Percentiles rank a stretch among this genome's conserved stretches.
Evolutionary conservation across 352 stramenopile species (phyloP).

Genomic region (Phytophthora cactorum): DNA sequence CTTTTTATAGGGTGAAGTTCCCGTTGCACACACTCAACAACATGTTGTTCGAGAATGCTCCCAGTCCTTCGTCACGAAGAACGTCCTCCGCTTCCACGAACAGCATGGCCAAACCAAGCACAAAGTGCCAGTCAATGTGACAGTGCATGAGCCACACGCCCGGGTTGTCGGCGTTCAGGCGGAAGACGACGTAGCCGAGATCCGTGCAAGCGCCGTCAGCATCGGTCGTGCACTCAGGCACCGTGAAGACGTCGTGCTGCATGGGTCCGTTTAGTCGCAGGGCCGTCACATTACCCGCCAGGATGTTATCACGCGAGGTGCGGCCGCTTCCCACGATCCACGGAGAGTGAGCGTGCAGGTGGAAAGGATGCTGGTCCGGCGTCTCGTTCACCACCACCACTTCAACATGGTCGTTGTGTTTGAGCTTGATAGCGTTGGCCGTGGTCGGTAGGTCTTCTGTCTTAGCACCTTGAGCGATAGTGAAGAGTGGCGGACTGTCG

Average conservation of each 20-base stretch:
- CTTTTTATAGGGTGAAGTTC: constrained; percentile 36
- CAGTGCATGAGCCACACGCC: constrained; percentile 59
- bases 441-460: constrained; percentile 41
- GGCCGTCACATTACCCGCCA: constrained; percentile 25
- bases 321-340: constrained; percentile 45
- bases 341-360: constrained; percentile 47
- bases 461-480: constrained; percentile 31
- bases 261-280: constrained; percentile 40
- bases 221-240: constrained; percentile 39
- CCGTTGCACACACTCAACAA: constrained; percentile 37
- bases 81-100: constrained; percentile 43
- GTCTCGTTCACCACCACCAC: constrained; percentile 51
- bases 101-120: constrained; percentile 43
- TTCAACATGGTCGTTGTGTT: constrained; percentile 44
- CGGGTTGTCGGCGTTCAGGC: constrained; percentile 45
- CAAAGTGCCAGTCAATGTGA: constrained; percentile 55
- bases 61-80: constrained; percentile 36
- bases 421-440: constrained; percentile 35
- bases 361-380: constrained; percentile 52
- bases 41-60: constrained; percentile 42
- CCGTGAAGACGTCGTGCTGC: constrained; percentile 49
- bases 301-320: constrained; percentile 24
- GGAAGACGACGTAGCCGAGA: constrained; percentile 43
- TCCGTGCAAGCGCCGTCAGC: constrained; percentile 29
- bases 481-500: constrained; percentile 37